phyloP scores from a whole-genome alignment of 768 basidiomycete species.

The Lactarius quietus region DNA sequence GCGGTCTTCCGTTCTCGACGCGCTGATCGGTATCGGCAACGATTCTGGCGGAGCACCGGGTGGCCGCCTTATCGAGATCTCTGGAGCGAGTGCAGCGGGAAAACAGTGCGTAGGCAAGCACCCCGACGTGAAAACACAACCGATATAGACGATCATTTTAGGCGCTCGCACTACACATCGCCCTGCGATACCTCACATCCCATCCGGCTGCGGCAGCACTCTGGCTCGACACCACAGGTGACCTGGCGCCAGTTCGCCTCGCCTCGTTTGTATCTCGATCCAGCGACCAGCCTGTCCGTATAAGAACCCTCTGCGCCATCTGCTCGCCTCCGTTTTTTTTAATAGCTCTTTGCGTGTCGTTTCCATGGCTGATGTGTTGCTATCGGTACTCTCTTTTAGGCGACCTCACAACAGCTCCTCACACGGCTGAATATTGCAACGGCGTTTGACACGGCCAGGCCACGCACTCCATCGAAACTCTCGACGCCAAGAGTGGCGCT shows the following conservation, averaged over 20 bases:
- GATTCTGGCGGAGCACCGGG: conserved; percentile 36
- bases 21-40: conserved; percentile 46
- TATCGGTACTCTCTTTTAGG: neutral
- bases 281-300: conserved; percentile 29
- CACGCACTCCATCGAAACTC: conserved; percentile 12
- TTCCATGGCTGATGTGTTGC: neutral
- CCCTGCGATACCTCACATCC: conserved; percentile 48
- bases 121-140: neutral
- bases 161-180: conserved; percentile 59
- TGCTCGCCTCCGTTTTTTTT: too few species aligned
- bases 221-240: conserved; percentile 74
- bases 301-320: conserved; percentile 2
- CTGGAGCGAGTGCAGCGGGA: conserved; percentile 64
- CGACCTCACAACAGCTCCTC: neutral
- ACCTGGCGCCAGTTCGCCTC: conserved; percentile 54
- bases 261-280: conserved; percentile 31
- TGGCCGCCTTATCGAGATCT: conserved; percentile 59
- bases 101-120: conserved; percentile 50
- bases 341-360: too few species aligned
- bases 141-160: conserved; percentile 31
- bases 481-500: neutral
- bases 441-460: conserved; percentile 10
- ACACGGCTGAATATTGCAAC: conserved; percentile 16
- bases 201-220: conserved; percentile 40
- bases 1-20: conserved; percentile 51